Percentiles rank a stretch among this genome's conserved stretches.
phyloP scores from a whole-genome alignment of 2,329 filamentous ascomycete species.

The Neofusicoccum kwambonambiense region DNA sequence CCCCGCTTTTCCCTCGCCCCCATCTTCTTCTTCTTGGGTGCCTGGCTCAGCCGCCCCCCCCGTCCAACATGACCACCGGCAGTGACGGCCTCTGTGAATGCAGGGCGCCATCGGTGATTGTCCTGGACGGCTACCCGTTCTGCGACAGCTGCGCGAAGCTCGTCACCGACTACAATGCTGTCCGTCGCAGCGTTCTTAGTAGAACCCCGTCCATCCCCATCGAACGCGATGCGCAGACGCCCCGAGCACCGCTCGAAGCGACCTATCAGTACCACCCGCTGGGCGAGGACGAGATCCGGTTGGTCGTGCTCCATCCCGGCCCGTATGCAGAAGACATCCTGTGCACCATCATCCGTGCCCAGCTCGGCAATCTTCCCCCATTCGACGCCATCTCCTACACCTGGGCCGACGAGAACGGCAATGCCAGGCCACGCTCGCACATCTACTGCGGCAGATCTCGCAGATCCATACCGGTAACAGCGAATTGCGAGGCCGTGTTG shows the following conservation, averaged over 20 bases:
- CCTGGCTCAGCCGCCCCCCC: too few relatives aligned
- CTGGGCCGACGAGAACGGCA: not conserved
- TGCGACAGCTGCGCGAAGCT: too few relatives aligned
- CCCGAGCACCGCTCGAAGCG: not conserved
- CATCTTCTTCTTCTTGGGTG: too few relatives aligned
- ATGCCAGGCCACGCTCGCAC: not conserved
- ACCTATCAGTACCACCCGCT: not conserved
- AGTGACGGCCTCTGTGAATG: too few relatives aligned
- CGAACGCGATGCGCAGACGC: too few relatives aligned
- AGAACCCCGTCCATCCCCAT: too few relatives aligned
- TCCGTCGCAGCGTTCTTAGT: too few relatives aligned
- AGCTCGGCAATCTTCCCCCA: not conserved
- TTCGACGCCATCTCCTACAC: constrained; percentile 7
- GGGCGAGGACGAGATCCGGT: not conserved
- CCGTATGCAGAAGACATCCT: not conserved
- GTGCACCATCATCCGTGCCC: not conserved
- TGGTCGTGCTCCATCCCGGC: not conserved
- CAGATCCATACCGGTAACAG: not conserved
- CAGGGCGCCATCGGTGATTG: too few relatives aligned
- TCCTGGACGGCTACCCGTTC: too few relatives aligned
- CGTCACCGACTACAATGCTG: too few relatives aligned
- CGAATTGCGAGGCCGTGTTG: not conserved
- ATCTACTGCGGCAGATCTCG: not conserved
- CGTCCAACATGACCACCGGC: too few relatives aligned
- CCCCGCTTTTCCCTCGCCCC: too few relatives aligned